A percentile compares a stretch with the other conserved stretches of the same genome.
phyloP scores from a whole-genome alignment of 768 basidiomycete species.

The Amanita rubescens region DNA sequence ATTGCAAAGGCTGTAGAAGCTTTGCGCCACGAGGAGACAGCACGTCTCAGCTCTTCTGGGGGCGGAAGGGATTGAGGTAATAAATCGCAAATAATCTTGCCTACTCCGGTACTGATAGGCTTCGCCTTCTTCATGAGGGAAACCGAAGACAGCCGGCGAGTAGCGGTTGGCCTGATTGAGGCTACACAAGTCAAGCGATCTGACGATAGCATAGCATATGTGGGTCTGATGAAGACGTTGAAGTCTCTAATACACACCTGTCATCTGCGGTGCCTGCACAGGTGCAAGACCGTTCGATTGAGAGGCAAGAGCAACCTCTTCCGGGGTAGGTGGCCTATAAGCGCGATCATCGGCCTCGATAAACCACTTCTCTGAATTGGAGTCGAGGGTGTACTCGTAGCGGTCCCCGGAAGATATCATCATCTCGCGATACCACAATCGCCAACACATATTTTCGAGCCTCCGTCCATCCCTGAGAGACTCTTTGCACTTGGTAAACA shows the following conservation, averaged over 20 bases:
- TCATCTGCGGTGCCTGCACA: background rate
- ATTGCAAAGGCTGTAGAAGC: background rate
- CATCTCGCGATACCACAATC: constrained; percentile 71
- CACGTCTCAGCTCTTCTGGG: constrained; percentile 2
- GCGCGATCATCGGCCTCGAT: constrained; percentile 7
- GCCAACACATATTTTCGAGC: constrained; percentile 85
- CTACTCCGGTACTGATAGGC: constrained; percentile 9
- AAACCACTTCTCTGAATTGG: constrained; percentile 7
- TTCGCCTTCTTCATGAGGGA: constrained; percentile 1
- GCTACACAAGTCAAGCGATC: background rate
- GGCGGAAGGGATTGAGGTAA: constrained; percentile 22
- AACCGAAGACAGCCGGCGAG: constrained; percentile 2
- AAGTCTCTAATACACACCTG: constrained; percentile 2
- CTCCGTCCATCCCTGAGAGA: constrained; percentile 73
- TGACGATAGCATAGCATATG: background rate
- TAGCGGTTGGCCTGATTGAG: background rate
- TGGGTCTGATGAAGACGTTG: background rate
- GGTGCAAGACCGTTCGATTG: background rate
- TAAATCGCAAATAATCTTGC: constrained; percentile 49
- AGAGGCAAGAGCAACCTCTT: background rate
- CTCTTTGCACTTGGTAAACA: constrained; percentile 80
- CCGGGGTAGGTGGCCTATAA: constrained; percentile 15
- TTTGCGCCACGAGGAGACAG: background rate
- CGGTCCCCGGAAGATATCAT: constrained; percentile 12
- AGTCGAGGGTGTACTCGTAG: constrained; percentile 7